A percentile compares a stretch with the other conserved stretches of the same genome.
These are phyloP conservation scores for Ophiostoma novo-ulmi DNA, from an alignment of 2,329 filamentous ascomycete species.

Conservation along the genomic window DNA sequence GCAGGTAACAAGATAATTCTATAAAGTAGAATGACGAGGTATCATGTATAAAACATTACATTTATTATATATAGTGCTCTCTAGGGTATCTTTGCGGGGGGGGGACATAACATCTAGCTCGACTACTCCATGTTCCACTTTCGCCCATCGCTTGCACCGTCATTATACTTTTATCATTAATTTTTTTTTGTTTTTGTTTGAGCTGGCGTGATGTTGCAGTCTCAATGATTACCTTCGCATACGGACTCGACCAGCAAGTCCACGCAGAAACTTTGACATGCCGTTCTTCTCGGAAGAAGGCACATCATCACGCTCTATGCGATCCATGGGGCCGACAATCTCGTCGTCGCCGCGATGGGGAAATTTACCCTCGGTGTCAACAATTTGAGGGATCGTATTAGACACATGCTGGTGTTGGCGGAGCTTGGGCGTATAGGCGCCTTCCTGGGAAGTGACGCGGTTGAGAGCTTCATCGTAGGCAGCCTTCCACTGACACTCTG, in stretches of 20 bases:
- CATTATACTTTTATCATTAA: no score
- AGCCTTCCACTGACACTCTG: conserved; percentile 67
- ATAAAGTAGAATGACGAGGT: not conserved
- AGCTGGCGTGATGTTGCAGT: not conserved
- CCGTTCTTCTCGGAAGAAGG: conserved; percentile 13
- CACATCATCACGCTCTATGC: conserved; percentile 35
- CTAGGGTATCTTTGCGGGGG: not conserved
- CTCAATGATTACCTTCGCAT: conserved; percentile 9
- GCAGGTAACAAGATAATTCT: not conserved
- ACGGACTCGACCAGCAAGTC: conserved; percentile 36
- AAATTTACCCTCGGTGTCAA: conserved; percentile 77
- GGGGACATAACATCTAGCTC: not conserved
- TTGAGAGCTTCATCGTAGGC: conserved; percentile 62
- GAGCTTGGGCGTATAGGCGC: conserved; percentile 25
- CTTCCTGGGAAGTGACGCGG: conserved; percentile 39
- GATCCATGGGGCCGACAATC: conserved; percentile 87
- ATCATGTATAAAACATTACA: not conserved
- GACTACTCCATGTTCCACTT: no score
- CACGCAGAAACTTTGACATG: conserved; percentile 44
- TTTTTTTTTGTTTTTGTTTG: no score
- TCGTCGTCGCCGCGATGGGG: conserved; percentile 83
- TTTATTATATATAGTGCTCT: not conserved
- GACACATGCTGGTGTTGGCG: conserved; percentile 49
- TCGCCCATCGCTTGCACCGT: not conserved
- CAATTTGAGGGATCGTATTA: conserved; percentile 62